Conservation (phyloP, 2,329 filamentous ascomycete species). For the Alternaria sp. region DNA sequence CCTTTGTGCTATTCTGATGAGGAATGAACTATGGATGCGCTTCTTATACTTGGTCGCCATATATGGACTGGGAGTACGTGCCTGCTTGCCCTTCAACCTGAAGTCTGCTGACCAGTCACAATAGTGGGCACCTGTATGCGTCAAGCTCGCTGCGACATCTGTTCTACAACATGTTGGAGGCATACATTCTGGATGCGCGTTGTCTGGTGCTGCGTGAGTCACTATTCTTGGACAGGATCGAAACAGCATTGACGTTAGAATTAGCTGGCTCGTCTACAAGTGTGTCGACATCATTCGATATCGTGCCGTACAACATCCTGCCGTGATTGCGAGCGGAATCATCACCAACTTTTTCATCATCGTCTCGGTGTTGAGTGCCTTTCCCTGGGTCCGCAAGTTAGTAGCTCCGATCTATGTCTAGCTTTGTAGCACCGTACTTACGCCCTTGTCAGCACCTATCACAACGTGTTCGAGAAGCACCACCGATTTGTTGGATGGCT, state of each 20-base stretch:
- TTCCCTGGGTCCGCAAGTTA: slow-evolving; percentile 50
- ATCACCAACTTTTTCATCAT: slow-evolving; percentile 48
- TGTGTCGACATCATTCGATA: slow-evolving; percentile 47
- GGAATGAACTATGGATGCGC: slow-evolving; percentile 47
- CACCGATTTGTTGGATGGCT: slow-evolving; percentile 50
- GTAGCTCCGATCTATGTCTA: slow-evolving; percentile 10
- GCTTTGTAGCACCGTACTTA: slow-evolving; percentile 22
- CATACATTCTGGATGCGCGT: slow-evolving; percentile 48
- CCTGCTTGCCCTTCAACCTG: background rate
- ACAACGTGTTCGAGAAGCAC: slow-evolving; percentile 49
- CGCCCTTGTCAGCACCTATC: slow-evolving; percentile 36
- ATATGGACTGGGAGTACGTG: slow-evolving; percentile 40
- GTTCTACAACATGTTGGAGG: slow-evolving; percentile 46
- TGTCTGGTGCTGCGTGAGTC: slow-evolving; percentile 46
- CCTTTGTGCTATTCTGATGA: slow-evolving; percentile 42
- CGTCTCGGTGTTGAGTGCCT: slow-evolving; percentile 47
- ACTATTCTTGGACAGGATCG: background rate
- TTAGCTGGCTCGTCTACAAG: slow-evolving; percentile 47
- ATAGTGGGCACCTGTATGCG: slow-evolving; percentile 44
- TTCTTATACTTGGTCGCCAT: slow-evolving; percentile 45
- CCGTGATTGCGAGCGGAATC: slow-evolving; percentile 45
- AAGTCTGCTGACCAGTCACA: slow-evolving; percentile 8
- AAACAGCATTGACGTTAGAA: slow-evolving; percentile 16
- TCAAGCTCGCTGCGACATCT: slow-evolving; percentile 45
- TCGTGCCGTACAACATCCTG: slow-evolving; percentile 42